Conservation (phyloP, 2,329 filamentous ascomycete genomes). For the Monilinia fructicola region DNA sequence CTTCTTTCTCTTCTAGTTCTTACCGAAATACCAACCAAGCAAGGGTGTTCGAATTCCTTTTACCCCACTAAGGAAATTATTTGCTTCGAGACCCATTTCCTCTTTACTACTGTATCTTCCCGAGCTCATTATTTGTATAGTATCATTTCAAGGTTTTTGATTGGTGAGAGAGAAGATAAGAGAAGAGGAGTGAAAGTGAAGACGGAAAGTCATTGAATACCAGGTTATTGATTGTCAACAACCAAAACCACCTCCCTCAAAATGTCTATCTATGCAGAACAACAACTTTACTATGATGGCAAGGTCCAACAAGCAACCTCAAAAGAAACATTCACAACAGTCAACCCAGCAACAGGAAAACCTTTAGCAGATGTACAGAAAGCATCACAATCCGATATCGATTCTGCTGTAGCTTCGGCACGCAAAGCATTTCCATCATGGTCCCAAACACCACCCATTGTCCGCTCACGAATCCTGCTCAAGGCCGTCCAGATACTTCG, state of each 20-base stretch:
- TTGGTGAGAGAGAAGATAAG: constrained; percentile 19
- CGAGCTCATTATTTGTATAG: not conserved
- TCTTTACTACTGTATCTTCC: constrained; percentile 6
- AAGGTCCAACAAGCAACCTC: constrained; percentile 61
- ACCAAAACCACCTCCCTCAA: constrained; percentile 21
- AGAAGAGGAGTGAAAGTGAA: too few relatives aligned
- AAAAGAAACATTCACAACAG: constrained; percentile 64
- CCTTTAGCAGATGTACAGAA: constrained; percentile 70
- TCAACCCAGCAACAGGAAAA: constrained; percentile 71
- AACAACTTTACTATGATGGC: constrained; percentile 75
- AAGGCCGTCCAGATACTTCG: constrained; percentile 73
- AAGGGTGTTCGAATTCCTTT: not conserved
- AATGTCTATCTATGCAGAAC: constrained; percentile 46
- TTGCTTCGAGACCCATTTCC: constrained; percentile 6
- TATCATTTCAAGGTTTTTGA: constrained; percentile 5
- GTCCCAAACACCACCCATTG: constrained; percentile 72
- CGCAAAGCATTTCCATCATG: constrained; percentile 70
- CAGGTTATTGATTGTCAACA: constrained; percentile 26
- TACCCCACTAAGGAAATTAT: constrained; percentile 21
- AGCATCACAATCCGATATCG: constrained; percentile 65
- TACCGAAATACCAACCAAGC: not conserved
- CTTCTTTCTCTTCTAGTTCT: not conserved
- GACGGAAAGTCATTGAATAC: constrained; percentile 8
- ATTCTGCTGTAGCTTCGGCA: constrained; percentile 71
- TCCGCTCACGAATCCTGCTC: constrained; percentile 75